Percentiles rank a stretch among this genome's conserved stretches.
phyloP scores from a whole-genome alignment of 441 rosid genomes.

The Viola pubescens region DNA sequence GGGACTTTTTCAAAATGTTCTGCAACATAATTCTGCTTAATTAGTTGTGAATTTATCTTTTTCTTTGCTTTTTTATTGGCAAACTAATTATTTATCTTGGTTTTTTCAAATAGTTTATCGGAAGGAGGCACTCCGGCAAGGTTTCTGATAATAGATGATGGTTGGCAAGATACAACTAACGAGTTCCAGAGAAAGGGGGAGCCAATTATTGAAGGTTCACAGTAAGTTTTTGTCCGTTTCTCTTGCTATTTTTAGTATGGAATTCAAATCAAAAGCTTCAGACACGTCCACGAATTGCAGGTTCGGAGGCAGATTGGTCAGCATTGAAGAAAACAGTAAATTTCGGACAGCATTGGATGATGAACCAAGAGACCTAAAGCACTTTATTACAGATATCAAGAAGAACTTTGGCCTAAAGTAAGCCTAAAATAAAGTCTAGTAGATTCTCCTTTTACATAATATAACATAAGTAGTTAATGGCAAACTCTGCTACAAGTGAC shows the following conservation, averaged over 20 bases:
- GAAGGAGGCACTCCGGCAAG: slow-evolving; percentile 52
- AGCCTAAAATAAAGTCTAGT: slow-evolving; percentile 2
- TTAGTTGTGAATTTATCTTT: too few species aligned
- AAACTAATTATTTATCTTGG: too few species aligned
- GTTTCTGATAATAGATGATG: slow-evolving; percentile 70
- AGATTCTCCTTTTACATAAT: background rate
- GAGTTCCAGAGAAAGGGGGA: slow-evolving; percentile 52
- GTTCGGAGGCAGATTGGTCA: slow-evolving; percentile 59
- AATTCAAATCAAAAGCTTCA: slow-evolving; percentile 2
- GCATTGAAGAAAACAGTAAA: slow-evolving; percentile 59
- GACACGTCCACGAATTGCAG: slow-evolving; percentile 22
- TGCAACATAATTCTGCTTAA: background rate
- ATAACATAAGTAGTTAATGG: background rate
- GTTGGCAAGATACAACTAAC: slow-evolving; percentile 68
- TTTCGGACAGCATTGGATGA: slow-evolving; percentile 35
- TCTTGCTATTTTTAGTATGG: background rate
- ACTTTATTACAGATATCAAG: slow-evolving; percentile 42
- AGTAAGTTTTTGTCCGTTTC: slow-evolving; percentile 23
- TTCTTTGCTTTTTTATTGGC: too few species aligned
- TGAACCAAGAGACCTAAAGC: slow-evolving; percentile 26
- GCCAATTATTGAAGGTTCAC: slow-evolving; percentile 40
- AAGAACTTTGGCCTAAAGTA: slow-evolving; percentile 39
- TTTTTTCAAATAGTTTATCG: slow-evolving; percentile 32
- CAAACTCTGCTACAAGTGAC: slow-evolving; percentile 2
- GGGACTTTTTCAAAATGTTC: slow-evolving; percentile 37